Conservation (phyloP, 2,329 filamentous ascomycete species). For the Ophiostoma perfectum region DNA sequence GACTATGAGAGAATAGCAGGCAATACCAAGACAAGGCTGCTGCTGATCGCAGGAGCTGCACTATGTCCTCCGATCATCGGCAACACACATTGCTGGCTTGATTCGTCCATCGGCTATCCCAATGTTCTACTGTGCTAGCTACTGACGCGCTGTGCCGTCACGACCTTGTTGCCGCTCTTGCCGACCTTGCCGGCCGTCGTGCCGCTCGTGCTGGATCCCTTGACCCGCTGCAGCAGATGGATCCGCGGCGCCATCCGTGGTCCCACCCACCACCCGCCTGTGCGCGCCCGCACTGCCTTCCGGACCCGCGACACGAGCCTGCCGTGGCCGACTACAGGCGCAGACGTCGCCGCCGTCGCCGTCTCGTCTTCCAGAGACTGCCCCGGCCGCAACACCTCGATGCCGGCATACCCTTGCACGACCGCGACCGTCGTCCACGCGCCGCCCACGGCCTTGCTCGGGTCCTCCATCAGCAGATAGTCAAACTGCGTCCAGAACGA, state of each 20-base stretch:
- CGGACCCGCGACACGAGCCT: constrained; percentile 38
- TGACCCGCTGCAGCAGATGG: constrained; percentile 42
- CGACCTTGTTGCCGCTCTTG: constrained; percentile 11
- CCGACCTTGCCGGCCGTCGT: constrained; percentile 5
- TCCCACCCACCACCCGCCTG: constrained; percentile 61
- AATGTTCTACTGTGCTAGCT: background rate
- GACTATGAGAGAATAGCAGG: too few species aligned
- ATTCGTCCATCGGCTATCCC: too few species aligned
- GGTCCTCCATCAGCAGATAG: constrained; percentile 55
- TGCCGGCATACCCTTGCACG: constrained; percentile 53
- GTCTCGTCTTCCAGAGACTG: constrained; percentile 23
- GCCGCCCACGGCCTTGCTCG: constrained; percentile 39
- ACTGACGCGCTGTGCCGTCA: background rate
- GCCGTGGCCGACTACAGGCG: constrained; percentile 42
- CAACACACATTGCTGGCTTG: too few species aligned
- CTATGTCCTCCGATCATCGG: too few species aligned
- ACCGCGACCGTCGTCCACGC: constrained; percentile 53
- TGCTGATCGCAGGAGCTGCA: too few species aligned
- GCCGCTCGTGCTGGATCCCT: constrained; percentile 18
- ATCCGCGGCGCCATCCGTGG: constrained; percentile 55
- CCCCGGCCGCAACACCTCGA: constrained; percentile 53
- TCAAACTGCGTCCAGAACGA: constrained; percentile 60
- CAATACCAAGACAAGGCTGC: too few species aligned
- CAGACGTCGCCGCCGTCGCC: background rate
- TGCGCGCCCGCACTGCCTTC: constrained; percentile 40